Conservation (phyloP, 2,329 filamentous ascomycete species). For the Parascedosporium putredinis region DNA sequence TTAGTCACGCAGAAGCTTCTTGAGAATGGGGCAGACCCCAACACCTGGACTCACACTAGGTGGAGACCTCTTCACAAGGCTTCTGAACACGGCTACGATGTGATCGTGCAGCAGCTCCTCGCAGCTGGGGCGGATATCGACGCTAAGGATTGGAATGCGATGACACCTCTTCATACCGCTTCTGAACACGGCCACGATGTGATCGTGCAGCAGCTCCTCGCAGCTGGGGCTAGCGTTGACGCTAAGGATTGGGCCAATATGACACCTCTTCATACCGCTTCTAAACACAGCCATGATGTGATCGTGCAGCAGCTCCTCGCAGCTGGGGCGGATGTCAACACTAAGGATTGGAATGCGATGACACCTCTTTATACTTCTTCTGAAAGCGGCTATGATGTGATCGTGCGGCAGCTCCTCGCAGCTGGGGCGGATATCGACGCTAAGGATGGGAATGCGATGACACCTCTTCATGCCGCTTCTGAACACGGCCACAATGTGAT, state of each 20-base stretch:
- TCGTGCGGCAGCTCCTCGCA: neutral
- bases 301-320: neutral
- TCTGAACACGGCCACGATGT: neutral
- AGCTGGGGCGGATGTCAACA: neutral
- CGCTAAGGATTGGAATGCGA: neutral
- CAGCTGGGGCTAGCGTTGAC: neutral
- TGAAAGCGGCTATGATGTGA: neutral
- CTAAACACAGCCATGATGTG: neutral
- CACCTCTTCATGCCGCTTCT: neutral
- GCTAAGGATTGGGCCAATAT: neutral
- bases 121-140: neutral
- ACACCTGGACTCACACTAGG: neutral
- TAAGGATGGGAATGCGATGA: neutral
- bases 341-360: neutral
- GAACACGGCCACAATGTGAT: neutral
- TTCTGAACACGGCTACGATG: neutral
- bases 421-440: neutral
- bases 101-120: neutral
- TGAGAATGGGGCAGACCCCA: neutral
- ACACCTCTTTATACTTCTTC: neutral
- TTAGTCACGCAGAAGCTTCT: neutral
- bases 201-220: constrained; percentile 5
- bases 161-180: neutral
- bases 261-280: neutral
- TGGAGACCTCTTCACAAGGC: neutral